Conservation (phyloP, 1,139 yeast genomes). For the Yamadazyma sp. region DNA sequence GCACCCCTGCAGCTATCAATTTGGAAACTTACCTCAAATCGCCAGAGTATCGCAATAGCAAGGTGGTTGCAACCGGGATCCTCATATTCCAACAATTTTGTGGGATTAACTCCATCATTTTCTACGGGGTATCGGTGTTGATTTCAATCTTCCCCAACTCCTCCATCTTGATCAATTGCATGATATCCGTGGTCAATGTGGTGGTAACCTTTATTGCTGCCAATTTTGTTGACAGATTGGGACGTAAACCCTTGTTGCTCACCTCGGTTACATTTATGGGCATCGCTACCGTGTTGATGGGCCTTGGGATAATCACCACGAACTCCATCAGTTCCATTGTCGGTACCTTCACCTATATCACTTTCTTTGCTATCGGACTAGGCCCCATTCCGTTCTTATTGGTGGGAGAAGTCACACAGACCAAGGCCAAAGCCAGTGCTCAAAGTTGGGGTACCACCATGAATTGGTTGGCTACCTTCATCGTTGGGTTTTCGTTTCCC, state of each 20-base stretch:
- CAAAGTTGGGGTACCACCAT: constrained; percentile 90
- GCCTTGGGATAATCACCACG: constrained; percentile 58
- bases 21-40: constrained; percentile 49
- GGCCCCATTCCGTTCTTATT: constrained; percentile 94
- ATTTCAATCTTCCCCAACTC: constrained; percentile 65
- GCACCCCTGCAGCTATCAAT: constrained; percentile 19
- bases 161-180: constrained; percentile 69
- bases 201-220: constrained; percentile 73
- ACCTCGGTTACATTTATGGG: constrained; percentile 73
- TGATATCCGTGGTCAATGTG: constrained; percentile 72
- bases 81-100: constrained; percentile 88
- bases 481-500: constrained; percentile 82
- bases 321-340: constrained; percentile 56
- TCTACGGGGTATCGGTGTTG: constrained; percentile 86
- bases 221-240: constrained; percentile 66
- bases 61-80: constrained; percentile 67
- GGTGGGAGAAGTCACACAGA: constrained; percentile 85
- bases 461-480: constrained; percentile 88
- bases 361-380: constrained; percentile 83
- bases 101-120: constrained; percentile 88
- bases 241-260: constrained; percentile 72
- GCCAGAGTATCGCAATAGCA: constrained; percentile 55
- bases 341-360: constrained; percentile 72
- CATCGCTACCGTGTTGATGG: constrained; percentile 59
- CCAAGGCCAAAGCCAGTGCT: constrained; percentile 77